Evolutionary conservation across 2,329 filamentous ascomycete species (phyloP), one percentile per base, ranked within the genome.

Genomic region (Paracoccidioides lutzii): DNA sequence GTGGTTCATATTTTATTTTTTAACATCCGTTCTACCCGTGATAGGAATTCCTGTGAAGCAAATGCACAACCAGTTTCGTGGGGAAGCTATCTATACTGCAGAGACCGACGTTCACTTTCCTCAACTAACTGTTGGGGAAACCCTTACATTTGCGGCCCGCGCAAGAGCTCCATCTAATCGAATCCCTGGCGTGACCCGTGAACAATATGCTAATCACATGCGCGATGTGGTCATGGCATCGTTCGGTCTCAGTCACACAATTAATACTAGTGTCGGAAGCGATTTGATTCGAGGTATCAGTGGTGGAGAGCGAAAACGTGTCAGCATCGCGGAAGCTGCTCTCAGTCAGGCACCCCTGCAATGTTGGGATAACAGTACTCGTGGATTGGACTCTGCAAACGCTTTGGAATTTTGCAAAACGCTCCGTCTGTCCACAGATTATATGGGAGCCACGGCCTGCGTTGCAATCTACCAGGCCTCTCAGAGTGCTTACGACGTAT

Each of bases 101-200:
- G 87, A 91, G 67, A 88, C 94, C 59, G 90, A 95, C 62, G 78
- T 91, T 28, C 89, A 95, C 64, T 85, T 90, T 62, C 81, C 90
- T 0, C 94, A 88, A 0, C 76, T 96, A 37, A 93, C 89, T 0
- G 90, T 95, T 2, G 85, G 87, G 55, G 88, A 95, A 67, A 95
- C 90, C 0, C 78, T 95, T 0, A 83, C 81, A 0, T 95, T 95
- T 66, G 90, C 90, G 0, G 75, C 94, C 3, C 87, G 93, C 64
- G 87, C 84, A 43, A 95, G 94, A 72, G 84, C 88, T n/a, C 90
- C 90, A 84, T 85, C 57, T 81, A 81, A 41, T 84, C 77, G 57
- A 74, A 85, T 0, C 77, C 84, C 3, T 83, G 85, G 61, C 81
- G 60, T 61, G 30, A 55, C 58, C 15, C 57, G 60, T 4, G 50